Base-by-base conservation (phyloP, 139 green algal species). In the Gonium pectorale region DNA sequence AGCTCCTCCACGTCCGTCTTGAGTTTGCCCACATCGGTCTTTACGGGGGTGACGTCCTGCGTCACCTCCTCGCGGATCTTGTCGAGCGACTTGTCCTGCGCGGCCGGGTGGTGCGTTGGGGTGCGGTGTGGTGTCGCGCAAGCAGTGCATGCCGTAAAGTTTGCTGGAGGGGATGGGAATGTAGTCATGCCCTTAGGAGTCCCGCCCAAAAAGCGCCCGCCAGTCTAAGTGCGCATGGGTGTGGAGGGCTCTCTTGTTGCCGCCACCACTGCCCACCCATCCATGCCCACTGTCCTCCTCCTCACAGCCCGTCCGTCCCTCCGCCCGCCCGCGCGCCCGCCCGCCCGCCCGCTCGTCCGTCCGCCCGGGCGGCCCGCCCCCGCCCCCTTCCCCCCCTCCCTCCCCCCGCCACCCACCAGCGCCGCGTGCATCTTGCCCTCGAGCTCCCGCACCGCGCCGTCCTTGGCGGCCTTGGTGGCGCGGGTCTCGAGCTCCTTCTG, bases 381-480 rank as follows among this genome's bases (percentile, higher is more conserved):
- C n/a, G n/a, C 60, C 5, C n/a, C 60, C 31, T 22, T 5, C 31
- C 33, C 31, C 62, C 33, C 3, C 35, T 49, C 13, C 15, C 8
- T 15, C 64, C 35, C 64, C 19, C 5, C 64, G 4, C 35, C 35
- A 43, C 72, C 26, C 73, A 81, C 73, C 41, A 82, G 75, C 27
- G 75, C 75, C 0, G 43, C 60, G 62, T 83, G 77, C 77, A 83
- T 83, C 62, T 83, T 83, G 27, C 27, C 9, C 77, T 83, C 77
- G 31, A 83, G 77, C 11, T 74, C 77, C 6, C 31, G 31, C 19
- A 83, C 41, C 41, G 62, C 77, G 21, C 27, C 77, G 29, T 73
- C 75, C 75, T 62, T 71, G 41, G 75, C 75, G 0, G 43, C 29
- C 75, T 33, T 33, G 11, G n/a, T 33, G 11, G 44, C 24, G 7